A percentile compares a stretch with the other conserved stretches of the same genome.
Conservation (phyloP, 2,329 filamentous ascomycete species). For the Fusarium protoensiforme region DNA sequence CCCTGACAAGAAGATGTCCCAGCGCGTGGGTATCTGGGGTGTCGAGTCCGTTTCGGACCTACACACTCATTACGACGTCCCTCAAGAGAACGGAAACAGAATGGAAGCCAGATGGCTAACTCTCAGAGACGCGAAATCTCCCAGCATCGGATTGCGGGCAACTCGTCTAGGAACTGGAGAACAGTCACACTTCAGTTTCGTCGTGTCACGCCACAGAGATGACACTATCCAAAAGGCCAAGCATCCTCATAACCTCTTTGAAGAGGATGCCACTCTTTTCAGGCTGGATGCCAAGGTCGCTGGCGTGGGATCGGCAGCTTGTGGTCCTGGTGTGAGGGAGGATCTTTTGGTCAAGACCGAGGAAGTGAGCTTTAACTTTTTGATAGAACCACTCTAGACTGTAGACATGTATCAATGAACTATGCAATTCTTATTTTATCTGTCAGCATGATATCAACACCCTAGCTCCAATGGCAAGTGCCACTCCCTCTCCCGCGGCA, state of each 20-base stretch:
- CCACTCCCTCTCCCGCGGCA: too few species aligned
- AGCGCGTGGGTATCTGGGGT: constrained; percentile 62
- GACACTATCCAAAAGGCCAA: constrained; percentile 65
- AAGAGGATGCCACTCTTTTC: constrained; percentile 57
- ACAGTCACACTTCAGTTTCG: constrained; percentile 59
- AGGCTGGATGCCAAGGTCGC: constrained; percentile 59
- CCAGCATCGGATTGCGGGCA: constrained; percentile 33
- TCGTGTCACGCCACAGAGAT: constrained; percentile 64
- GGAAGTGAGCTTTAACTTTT: constrained; percentile 55
- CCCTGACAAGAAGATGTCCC: constrained; percentile 68
- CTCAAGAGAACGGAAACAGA: constrained; percentile 75
- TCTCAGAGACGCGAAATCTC: constrained; percentile 38
- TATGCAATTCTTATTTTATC: background rate
- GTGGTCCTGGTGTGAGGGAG: constrained; percentile 59
- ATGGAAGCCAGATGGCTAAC: constrained; percentile 69
- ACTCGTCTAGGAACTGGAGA: constrained; percentile 22
- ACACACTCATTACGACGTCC: constrained; percentile 71
- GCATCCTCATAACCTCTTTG: constrained; percentile 72
- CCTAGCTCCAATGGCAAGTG: too few species aligned
- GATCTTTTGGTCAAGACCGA: constrained; percentile 56
- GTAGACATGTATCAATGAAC: background rate
- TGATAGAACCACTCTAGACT: constrained; percentile 47
- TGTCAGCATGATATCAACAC: too few species aligned
- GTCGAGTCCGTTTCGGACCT: constrained; percentile 58
- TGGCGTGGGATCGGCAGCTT: constrained; percentile 61